Percentiles rank a stretch among this genome's conserved stretches.
Conservation (phyloP, 1,139 yeast species). For the Debaryomyces sp. region DNA sequence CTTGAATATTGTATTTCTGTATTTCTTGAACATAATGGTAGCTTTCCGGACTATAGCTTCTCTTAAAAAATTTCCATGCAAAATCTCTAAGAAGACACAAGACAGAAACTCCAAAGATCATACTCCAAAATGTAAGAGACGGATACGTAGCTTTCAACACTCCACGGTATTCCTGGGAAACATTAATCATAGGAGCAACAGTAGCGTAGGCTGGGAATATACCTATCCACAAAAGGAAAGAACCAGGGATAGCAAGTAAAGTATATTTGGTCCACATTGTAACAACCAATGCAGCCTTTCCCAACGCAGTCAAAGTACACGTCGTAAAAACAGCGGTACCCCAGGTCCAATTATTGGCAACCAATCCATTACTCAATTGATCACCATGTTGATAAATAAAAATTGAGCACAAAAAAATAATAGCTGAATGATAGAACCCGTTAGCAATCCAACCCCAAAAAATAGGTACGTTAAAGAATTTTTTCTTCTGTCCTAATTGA, state of each 20-base stretch:
- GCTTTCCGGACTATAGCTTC: conserved; percentile 88
- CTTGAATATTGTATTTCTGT: conserved; percentile 93
- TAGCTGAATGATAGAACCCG: conserved; percentile 92
- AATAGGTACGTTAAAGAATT: conserved; percentile 84
- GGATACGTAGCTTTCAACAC: conserved; percentile 77
- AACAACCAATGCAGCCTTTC: conserved; percentile 91
- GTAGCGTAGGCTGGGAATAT: conserved; percentile 88
- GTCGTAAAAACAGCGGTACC: conserved; percentile 90
- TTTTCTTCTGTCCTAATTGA: conserved; percentile 84
- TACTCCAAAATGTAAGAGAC: conserved; percentile 82
- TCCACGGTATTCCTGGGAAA: conserved; percentile 85
- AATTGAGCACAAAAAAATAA: conserved; percentile 74
- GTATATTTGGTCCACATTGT: conserved; percentile 97
- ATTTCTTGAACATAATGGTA: conserved; percentile 97
- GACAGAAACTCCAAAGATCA: conserved; percentile 70
- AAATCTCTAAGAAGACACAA: conserved; percentile 85
- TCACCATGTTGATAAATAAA: conserved; percentile 72
- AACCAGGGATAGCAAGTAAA: conserved; percentile 91
- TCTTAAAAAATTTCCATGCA: conserved; percentile 91
- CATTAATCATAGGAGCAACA: conserved; percentile 80
- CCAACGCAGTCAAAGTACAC: conserved; percentile 85
- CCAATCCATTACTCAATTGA: conserved; percentile 64
- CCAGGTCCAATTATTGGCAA: conserved; percentile 95
- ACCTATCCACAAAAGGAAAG: conserved; percentile 78
- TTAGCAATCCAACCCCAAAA: conserved; percentile 98